Percentiles rank a stretch among this genome's conserved stretches.
Evolutionary conservation across 345 rosid species (phyloP).

Genomic region (Salix caprea): DNA sequence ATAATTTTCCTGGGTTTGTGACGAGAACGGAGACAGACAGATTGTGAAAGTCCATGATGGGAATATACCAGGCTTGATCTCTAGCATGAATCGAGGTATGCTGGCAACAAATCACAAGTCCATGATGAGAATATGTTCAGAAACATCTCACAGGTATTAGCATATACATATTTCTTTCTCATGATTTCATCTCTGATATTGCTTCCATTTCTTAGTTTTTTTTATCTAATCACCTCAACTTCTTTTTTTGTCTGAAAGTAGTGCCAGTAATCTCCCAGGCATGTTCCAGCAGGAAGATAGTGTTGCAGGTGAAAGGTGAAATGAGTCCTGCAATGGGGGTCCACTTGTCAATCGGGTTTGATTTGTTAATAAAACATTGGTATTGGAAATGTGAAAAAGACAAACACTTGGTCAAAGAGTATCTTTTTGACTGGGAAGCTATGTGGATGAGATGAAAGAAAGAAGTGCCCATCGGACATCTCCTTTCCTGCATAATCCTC

Average conservation of each 20-base stretch:
- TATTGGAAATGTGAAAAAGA: not conserved
- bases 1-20: not conserved
- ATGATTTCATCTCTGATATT: not conserved
- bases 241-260: too few relatives aligned
- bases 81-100: not conserved
- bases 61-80: not conserved
- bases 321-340: not conserved
- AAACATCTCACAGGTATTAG: not conserved
- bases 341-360: not conserved
- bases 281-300: not conserved
- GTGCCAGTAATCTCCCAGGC: not conserved
- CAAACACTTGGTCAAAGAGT: constrained; percentile 28
- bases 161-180: not conserved
- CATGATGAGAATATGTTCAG: not conserved
- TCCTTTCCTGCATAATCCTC: not conserved
- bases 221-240: too few relatives aligned
- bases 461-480: not conserved
- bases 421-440: constrained; percentile 21
- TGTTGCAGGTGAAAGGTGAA: too few relatives aligned
- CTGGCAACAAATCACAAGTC: not conserved
- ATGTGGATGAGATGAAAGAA: not conserved
- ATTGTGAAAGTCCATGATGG: not conserved
- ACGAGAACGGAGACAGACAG: not conserved
- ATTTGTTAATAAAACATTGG: not conserved
- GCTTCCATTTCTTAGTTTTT: not conserved